Evolutionary conservation across 371 early-diverging fungal genomes (phyloP), one percentile per base, ranked within the genome.

Genomic region (Mortierella sp.): DNA sequence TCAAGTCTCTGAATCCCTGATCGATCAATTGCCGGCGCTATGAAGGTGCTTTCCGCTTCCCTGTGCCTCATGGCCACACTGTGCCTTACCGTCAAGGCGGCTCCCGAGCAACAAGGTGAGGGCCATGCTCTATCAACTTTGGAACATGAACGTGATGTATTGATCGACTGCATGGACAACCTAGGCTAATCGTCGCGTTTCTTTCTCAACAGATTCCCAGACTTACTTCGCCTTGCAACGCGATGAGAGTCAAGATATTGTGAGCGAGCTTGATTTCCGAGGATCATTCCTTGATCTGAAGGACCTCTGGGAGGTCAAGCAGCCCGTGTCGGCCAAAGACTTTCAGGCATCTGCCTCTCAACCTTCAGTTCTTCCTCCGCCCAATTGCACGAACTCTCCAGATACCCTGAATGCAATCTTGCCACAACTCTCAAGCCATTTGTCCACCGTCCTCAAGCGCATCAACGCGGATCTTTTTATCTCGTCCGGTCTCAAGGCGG

Each of bases 201-300:
- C 39, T 39, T 39, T 14, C 39, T 39, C 39, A 39, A 39, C 39
- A 57, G 47, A 29, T 19, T 2, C 27, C 21, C 61, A 27, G 10
- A 46, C 44, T 17, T 53, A 37, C 39, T 53, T 52, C 34, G 61
- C 61, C 0, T 0, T 63, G 21, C 39, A 48, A 10, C 66, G 44
- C 16, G 66, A 65, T 21, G 58, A 58, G 28, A 16, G 39, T 17
- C 53, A 50, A 12, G 52, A 53, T n/a, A 51, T 41, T 13, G 54
- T 58, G 27, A 65, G 66, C 47, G 66, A 65, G 29, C 21, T 53
- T 16, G 57, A 51, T 2, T 58, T 52, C 43, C 58, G 66, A 7
- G 12, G 37, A 13, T 14, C 39, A 16, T 17, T 63, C 49, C 56
- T 63, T 28, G 29, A 17, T n/a, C 56, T 12, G 17, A 24, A 41